Evolutionary conservation across 1,284 basidiomycete species (phyloP).

Genomic region (Fomitopsis betulina): DNA sequence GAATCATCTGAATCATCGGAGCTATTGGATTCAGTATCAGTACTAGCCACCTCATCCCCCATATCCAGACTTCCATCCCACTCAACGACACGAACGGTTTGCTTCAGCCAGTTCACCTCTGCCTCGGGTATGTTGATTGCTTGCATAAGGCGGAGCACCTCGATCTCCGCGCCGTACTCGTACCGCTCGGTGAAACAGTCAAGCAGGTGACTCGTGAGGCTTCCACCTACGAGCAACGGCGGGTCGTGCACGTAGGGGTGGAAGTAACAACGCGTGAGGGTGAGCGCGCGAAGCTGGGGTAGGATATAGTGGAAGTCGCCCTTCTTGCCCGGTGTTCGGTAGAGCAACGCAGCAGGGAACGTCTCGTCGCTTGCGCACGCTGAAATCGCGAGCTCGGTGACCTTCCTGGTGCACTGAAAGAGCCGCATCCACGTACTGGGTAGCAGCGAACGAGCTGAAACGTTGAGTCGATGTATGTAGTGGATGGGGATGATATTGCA

Average conservation of each 20-base stretch:
- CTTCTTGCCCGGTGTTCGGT: neutral
- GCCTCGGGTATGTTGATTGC: neutral
- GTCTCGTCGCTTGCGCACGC: neutral
- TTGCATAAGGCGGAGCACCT: neutral
- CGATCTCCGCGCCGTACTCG: neutral
- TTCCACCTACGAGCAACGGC: neutral
- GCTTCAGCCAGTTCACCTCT: neutral
- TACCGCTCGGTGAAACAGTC: neutral
- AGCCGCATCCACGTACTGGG: neutral
- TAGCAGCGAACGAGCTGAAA: neutral
- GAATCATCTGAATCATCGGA: too few relatives aligned
- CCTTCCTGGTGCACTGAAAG: neutral
- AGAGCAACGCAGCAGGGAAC: neutral
- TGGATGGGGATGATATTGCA: neutral
- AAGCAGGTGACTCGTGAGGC: neutral
- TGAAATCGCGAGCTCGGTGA: neutral
- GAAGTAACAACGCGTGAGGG: neutral
- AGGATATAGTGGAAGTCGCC: neutral
- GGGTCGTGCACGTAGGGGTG: too few relatives aligned
- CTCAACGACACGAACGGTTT: neutral
- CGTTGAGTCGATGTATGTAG: neutral
- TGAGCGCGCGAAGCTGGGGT: neutral
- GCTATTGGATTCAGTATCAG: too few relatives aligned
- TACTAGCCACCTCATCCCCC: neutral
- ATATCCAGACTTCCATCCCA: neutral